Base-by-base conservation (phyloP, 352 stramenopile species). In the Globisporangium paddicum region DNA sequence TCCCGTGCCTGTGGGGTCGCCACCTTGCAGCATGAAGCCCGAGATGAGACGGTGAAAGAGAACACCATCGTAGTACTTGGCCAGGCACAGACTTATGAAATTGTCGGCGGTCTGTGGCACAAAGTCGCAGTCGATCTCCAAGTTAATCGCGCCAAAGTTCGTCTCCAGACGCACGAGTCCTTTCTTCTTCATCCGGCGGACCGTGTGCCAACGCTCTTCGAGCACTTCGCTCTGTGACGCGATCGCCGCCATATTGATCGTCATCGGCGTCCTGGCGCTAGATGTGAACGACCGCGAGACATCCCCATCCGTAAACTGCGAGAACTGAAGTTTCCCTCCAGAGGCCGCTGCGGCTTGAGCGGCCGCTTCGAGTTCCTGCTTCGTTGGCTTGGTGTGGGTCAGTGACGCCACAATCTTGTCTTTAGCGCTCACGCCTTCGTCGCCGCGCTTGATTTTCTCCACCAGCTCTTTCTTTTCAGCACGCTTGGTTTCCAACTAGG, bases 101-200 rank as follows among this genome's bases (percentile, higher is more conserved):
- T 99, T 99, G 72, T 98, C 95, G 11, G 89, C 79, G 0, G 96
- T 99, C 45, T 96, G 79, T 19, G 96, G 96, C 19, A 96, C 95
- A 56, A 99, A 96, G 69, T 99, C 95, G 66, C 89, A 98, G 74
- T 99, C 91, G 35, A 99, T 71, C 63, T 96, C 95, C 26, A 99
- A 56, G 59, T 99, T 97, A 35, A 99, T 86, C 51, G 96, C 83
- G 37, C 97, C 97, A 44, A 96, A 64, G 26, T 79, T 98, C 6
- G 96, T 99, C 58, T 96, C 80, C 19, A 99, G 75, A 21, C 90
- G 86, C n/a, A 98, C 96, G 60, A 98, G 97, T 2, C 95, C 96
- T 74, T 99, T 99, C 73, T 98, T 97, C 69, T 97, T 98, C 53
- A 98, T 77, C 37, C 81, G 81, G 40, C 82, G 79, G 28, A 98